phyloP scores from a whole-genome alignment of 768 basidiomycete genomes.

The Russula vinacea region DNA sequence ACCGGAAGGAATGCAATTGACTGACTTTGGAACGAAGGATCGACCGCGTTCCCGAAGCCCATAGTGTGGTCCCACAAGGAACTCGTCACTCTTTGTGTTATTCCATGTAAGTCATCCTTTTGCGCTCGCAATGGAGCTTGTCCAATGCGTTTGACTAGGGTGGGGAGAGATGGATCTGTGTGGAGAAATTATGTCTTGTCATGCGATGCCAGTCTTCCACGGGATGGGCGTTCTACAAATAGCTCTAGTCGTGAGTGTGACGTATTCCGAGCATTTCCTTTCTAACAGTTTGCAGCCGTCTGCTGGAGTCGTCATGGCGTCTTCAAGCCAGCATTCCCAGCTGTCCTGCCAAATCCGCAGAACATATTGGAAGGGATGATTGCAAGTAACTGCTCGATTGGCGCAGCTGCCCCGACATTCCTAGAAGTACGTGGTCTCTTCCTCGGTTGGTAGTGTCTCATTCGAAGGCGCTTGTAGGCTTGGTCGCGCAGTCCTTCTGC shows the following conservation, averaged over 20 bases:
- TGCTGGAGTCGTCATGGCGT: constrained; percentile 34
- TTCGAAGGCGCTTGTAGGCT: constrained; percentile 21
- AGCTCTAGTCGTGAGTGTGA: constrained; percentile 28
- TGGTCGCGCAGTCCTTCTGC: constrained; percentile 31
- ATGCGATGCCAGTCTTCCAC: constrained; percentile 38
- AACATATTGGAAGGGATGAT: constrained; percentile 34
- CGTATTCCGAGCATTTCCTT: background rate
- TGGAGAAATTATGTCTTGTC: constrained; percentile 33
- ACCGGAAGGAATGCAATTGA: background rate
- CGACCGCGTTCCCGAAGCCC: constrained; percentile 36
- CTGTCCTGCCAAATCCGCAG: constrained; percentile 35
- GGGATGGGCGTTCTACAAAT: constrained; percentile 36
- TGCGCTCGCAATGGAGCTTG: background rate
- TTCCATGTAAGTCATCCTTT: constrained; percentile 22
- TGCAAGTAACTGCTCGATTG: constrained; percentile 31
- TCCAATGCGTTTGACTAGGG: constrained; percentile 12
- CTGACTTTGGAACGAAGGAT: constrained; percentile 25
- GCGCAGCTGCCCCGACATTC: constrained; percentile 36
- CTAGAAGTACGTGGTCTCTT: constrained; percentile 34
- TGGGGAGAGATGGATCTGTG: constrained; percentile 33
- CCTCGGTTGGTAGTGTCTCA: background rate
- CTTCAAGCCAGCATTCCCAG: constrained; percentile 35
- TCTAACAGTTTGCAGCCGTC: constrained; percentile 29
- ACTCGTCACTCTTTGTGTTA: constrained; percentile 15
- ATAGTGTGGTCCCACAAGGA: constrained; percentile 31